Conservation (phyloP, 331 rosid genomes). For the Rhamnella rubrinervis region DNA sequence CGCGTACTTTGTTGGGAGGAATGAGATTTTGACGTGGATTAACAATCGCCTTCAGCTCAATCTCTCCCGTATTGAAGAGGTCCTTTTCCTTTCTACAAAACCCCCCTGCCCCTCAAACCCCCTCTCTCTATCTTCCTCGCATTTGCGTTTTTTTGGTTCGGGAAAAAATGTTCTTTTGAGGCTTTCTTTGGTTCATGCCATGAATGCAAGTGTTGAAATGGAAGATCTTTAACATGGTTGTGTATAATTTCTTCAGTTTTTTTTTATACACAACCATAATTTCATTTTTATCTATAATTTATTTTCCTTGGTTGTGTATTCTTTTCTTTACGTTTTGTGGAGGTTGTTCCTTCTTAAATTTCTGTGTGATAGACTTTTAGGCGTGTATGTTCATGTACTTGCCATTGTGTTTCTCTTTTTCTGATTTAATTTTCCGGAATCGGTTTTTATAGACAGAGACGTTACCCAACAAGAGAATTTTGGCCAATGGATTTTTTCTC, state of each 20-base stretch:
- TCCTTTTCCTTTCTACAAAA: constrained; percentile 4
- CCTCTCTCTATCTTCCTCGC: not conserved
- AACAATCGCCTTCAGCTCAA: constrained; percentile 82
- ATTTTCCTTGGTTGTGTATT: too few relatives aligned
- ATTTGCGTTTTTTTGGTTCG: not conserved
- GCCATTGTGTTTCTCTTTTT: too few relatives aligned
- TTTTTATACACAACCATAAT: too few relatives aligned
- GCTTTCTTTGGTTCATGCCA: constrained; percentile 3
- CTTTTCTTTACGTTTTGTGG: not conserved
- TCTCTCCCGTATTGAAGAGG: constrained; percentile 95
- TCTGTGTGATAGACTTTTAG: too few relatives aligned
- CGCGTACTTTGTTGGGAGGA: constrained; percentile 93
- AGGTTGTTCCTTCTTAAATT: not conserved
- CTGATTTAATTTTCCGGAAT: too few relatives aligned
- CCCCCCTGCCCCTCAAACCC: too few relatives aligned
- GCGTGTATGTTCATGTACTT: too few relatives aligned
- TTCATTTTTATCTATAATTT: too few relatives aligned
- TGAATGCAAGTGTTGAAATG: not conserved
- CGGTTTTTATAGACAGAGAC: too few relatives aligned
- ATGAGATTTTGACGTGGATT: constrained; percentile 92
- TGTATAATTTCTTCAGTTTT: not conserved
- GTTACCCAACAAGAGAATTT: too few relatives aligned
- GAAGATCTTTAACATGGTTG: constrained; percentile 9
- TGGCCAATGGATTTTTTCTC: too few relatives aligned
- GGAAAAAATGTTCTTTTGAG: not conserved